Evolutionary conservation across 805 yeast species (phyloP), one percentile per base, ranked within the genome.

Genomic region (Candida boidinii): DNA sequence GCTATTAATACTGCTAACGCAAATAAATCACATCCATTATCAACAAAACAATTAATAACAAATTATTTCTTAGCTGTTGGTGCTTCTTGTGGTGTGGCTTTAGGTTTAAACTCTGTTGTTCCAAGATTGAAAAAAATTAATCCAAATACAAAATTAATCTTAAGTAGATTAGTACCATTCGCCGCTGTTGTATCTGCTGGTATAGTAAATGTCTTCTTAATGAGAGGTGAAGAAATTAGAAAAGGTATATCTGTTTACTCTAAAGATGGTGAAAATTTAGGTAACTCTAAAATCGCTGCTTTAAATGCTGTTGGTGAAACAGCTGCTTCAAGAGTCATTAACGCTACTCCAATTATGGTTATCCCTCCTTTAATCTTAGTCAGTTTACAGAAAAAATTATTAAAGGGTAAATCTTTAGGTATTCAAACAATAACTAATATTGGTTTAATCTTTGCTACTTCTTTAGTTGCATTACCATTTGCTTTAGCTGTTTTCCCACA

Each of bases 101-200:
- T 92, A 17, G 98, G 99, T 7, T 71, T 92, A 37, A 88, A 90
- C 46, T 73, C 94, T 16, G 51, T 87, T 20, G 96, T 92, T n/a
- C 97, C 97, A 14, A 71, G 80, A 42, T 64, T 92, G 49, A 81
- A 72, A 45, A 64, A 68, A 22, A 52, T 92, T n/a, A 56, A 71
- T n/a, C 77, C 94, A 2, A 64, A 64, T 37, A 75, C 96, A 2
- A 76, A 67, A 50, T 60, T 79, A 45, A 67, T 88, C 20, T 59
- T 92, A 35, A 79, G 88, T 26, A 78, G 99, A 44, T 67, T 92
- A 36, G 95, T 92, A 10, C 99, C 99, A 6, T 92, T 92, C 63
- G 97, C 97, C 1, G 99, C 99, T 2, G 99, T 92, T 23, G 96
- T 88, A 1, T 78, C 92, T 33, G 99, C 99, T 1, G 97, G 98